Base-by-base conservation (phyloP, 805 yeast species). In the Saccharomyces jurei region DNA sequence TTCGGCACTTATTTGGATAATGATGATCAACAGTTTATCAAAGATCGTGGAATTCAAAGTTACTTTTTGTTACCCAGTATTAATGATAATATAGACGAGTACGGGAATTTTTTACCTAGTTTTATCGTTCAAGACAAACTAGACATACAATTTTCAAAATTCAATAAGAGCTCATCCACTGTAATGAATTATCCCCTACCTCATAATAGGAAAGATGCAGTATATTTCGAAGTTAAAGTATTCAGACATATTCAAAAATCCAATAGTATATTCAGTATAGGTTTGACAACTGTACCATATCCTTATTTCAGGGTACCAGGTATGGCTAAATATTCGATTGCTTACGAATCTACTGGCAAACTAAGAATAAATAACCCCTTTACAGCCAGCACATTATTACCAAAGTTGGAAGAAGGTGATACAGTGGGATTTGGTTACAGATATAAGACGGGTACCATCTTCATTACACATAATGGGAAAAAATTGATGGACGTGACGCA, bases 391-490 rank as follows among this genome's bases (percentile, higher is more conserved):
- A 67, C 71, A 0, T 64, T 73, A n/a, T 66, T 75, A 48, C 77
- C 78, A 2, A 64, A 63, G 41, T 59, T 87, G 47, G 77, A 80
- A 27, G 86, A 87, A 63, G 98, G 97, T 30, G 99, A 94, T 70
- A 96, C 92, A 13, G 78, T 94, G 3, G 99, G 99, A 0, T 82
- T 91, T 44, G 99, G 99, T 0, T 87, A 88, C 65, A 77, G 91
- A 54, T 84, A 86, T 21, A 77, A 89, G 53, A 75, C 87, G 2
- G 96, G 97, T 0, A 82, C 96, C 0, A 77, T 94, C 0, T 92
- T 94, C 65, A 92, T 91, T 74, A 94, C 99, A 0, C 81, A 96
- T 60, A 94, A 94, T 64, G 99, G 99, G 25, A 89, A 89, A 69
- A 89, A 87, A 63, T 73, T 92, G 41, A 77, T 83, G 61, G 97